Evolutionary conservation across 2,329 filamentous ascomycete species (phyloP), one percentile per base, ranked within the genome.

Genomic region (Colletotrichum salicis): DNA sequence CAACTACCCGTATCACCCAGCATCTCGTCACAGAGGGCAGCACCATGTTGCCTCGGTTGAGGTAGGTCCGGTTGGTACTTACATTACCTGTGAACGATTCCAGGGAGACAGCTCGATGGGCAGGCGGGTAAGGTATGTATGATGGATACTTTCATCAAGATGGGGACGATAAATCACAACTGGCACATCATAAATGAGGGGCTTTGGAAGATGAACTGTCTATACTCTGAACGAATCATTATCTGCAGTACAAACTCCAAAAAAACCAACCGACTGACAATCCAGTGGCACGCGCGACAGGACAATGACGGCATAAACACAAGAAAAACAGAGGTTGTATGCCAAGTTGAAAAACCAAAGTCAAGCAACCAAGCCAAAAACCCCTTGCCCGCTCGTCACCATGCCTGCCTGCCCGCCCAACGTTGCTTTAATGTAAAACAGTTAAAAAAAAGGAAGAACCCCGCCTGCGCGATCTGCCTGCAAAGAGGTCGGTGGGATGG

Each of bases 291-390:
- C 8, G 8, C 7, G 8, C 1, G 19, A 33, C 24, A 27, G 12
- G 19, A 62, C 27, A 19, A 48, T 48, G 19, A 22, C 56, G 6
- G n/a, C 56, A 27, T 56, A 27, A 29, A n/a, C 13, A 54, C 37
- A 48, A 62, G 24, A 62, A 60, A 68, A 55, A 41, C 13, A 48
- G 15, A 60, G 35, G 58, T 68, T 45, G 56, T 69, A 60, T 60
- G 65, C 69, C 48, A 69, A 48, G 64, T 64, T 55, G 48, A 4
- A 22, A 48, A 60, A 59, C 65, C 69, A 69, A 69, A 51, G 52
- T 64, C 24, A 64, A 45, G n/a, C 52, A 27, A 31, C 48, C 19
- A 19, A 41, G 37, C 37, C 37, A 29, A 29, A 41, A 41, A 29
- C 35, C 24, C 55, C 31, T 27, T 45, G 48, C 19, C 41, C 27